A percentile compares a stretch with the other conserved stretches of the same genome.
These are phyloP conservation scores for Penicillium corylophilum DNA, from an alignment of 2,329 filamentous ascomycete genomes.

Conservation along the genomic window DNA sequence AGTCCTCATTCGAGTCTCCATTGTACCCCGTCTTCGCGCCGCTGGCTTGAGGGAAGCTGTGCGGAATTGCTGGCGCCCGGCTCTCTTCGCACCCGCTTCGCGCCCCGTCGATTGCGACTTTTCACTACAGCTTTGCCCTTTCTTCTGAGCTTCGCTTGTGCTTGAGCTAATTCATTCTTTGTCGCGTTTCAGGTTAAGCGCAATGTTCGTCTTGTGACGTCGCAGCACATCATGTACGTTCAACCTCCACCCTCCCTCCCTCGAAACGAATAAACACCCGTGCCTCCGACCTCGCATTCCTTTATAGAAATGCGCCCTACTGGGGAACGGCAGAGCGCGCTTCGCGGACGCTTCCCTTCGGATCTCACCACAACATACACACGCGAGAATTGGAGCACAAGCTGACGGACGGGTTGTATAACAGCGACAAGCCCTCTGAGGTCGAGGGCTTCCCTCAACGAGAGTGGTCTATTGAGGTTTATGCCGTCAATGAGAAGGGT, in stretches of 20 bases:
- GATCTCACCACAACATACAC: not conserved
- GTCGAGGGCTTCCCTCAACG: conserved; percentile 90
- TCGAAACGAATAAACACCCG: not conserved
- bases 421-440: conserved; percentile 74
- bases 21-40: not conserved
- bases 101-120: not conserved
- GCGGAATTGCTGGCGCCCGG: conserved; percentile 1
- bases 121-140: not conserved
- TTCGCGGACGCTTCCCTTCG: not conserved
- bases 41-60: not conserved
- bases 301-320: not conserved
- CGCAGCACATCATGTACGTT: conserved; percentile 83
- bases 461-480: conserved; percentile 85
- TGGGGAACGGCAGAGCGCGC: not conserved
- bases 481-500: conserved; percentile 79
- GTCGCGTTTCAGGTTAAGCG: conserved; percentile 65
- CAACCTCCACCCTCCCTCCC: conserved; percentile 12
- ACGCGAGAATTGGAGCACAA: not conserved
- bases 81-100: not conserved
- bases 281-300: not conserved
- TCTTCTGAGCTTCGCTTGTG: not conserved
- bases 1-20: conserved; percentile 13
- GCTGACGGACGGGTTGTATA: conserved; percentile 10
- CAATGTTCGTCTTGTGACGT: conserved; percentile 87
- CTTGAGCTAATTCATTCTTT: conserved; percentile 18